Conservation (phyloP, 2,329 filamentous ascomycete genomes). For the Apiospora koreana region DNA sequence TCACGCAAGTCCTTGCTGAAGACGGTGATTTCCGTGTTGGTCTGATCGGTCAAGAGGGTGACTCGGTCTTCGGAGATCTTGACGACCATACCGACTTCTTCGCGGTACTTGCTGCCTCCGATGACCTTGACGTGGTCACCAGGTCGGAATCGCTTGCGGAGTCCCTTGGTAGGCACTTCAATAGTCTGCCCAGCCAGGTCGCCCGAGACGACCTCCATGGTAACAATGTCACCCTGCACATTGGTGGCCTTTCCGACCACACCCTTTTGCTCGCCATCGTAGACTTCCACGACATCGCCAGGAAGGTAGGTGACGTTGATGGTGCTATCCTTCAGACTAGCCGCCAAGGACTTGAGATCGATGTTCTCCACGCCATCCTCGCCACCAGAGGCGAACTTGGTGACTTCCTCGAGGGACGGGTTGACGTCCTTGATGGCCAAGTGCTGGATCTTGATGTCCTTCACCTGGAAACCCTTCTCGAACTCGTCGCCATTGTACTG, state of each 20-base stretch:
- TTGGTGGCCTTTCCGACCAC: slow-evolving; percentile 83
- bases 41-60: slow-evolving; percentile 90
- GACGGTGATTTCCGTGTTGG: slow-evolving; percentile 90
- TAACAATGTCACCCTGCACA: slow-evolving; percentile 90
- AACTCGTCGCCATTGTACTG: slow-evolving; percentile 88
- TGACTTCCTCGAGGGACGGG: slow-evolving; percentile 91
- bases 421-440: slow-evolving; percentile 88
- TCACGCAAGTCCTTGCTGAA: slow-evolving; percentile 97
- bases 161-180: slow-evolving; percentile 87
- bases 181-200: slow-evolving; percentile 81
- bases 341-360: slow-evolving; percentile 86
- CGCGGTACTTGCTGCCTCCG: slow-evolving; percentile 88
- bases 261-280: slow-evolving; percentile 91
- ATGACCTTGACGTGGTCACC: slow-evolving; percentile 99
- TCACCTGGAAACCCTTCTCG: slow-evolving; percentile 88
- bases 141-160: slow-evolving; percentile 88
- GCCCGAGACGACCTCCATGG: slow-evolving; percentile 81
- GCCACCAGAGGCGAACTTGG: slow-evolving; percentile 83
- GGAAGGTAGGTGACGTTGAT: slow-evolving; percentile 83
- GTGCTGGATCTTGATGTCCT: slow-evolving; percentile 88
- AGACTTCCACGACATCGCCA: slow-evolving; percentile 96
- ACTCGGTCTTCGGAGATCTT: slow-evolving; percentile 91
- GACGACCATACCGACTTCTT: slow-evolving; percentile 96
- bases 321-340: slow-evolving; percentile 83
- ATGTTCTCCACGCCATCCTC: slow-evolving; percentile 94